phyloP scores from a whole-genome alignment of 2,329 filamentous ascomycete genomes.

The Monosporascus sp. region DNA sequence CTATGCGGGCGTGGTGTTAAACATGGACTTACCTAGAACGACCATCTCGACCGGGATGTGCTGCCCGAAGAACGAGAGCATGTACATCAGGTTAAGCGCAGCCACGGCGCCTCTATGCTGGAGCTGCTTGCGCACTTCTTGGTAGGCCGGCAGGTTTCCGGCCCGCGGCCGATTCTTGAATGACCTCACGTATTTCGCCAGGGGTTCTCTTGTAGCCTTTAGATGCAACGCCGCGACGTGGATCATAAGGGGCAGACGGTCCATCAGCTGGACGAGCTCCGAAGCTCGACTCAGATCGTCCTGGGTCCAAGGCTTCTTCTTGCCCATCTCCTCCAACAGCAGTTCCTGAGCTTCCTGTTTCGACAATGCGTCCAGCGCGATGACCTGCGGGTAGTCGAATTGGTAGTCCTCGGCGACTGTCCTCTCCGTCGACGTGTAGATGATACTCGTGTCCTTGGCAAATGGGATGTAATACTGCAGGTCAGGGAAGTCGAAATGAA shows the following conservation, averaged over 20 bases:
- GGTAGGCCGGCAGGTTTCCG: constrained; percentile 42
- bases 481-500: constrained; percentile 54
- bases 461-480: constrained; percentile 61
- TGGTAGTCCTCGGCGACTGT: constrained; percentile 49
- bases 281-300: constrained; percentile 52
- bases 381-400: constrained; percentile 53
- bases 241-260: constrained; percentile 61
- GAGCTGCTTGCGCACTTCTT: constrained; percentile 44
- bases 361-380: constrained; percentile 50
- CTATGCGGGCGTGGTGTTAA: no score
- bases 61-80: constrained; percentile 61
- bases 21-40: constrained; percentile 39
- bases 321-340: constrained; percentile 58
- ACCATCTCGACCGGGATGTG: constrained; percentile 64
- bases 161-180: constrained; percentile 52
- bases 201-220: constrained; percentile 54
- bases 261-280: constrained; percentile 60
- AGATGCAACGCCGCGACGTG: constrained; percentile 60
- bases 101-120: constrained; percentile 41
- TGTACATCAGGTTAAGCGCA: constrained; percentile 59
- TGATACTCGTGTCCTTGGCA: constrained; percentile 55
- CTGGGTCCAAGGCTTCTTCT: constrained; percentile 46
- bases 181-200: constrained; percentile 55
- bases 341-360: constrained; percentile 54
- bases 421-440: constrained; percentile 63